Evolutionary conservation across 2,329 filamentous ascomycete species (phyloP).

Genomic region (Nothopassalora personata): DNA sequence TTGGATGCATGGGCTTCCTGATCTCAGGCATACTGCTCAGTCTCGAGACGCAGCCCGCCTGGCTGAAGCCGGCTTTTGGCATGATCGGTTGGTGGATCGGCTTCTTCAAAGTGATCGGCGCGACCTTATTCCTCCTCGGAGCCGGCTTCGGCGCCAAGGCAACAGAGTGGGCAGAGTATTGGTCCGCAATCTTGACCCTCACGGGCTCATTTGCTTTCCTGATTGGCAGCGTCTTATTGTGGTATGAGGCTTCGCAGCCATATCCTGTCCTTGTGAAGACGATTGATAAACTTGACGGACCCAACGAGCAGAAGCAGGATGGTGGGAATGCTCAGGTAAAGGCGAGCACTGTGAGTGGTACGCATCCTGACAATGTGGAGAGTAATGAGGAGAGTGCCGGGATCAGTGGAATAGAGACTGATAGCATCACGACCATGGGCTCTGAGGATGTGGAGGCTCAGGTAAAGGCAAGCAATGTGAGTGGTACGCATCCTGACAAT

Average conservation of each 20-base stretch:
- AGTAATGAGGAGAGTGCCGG: neutral
- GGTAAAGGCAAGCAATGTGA: neutral
- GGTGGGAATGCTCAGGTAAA: neutral
- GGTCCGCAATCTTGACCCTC: constrained; percentile 21
- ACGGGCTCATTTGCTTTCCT: constrained; percentile 29
- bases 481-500: neutral
- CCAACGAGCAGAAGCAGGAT: neutral
- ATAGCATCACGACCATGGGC: neutral
- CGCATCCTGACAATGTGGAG: neutral
- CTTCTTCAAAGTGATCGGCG: constrained; percentile 13
- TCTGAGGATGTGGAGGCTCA: neutral
- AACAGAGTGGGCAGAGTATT: constrained; percentile 22
- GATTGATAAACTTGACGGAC: neutral
- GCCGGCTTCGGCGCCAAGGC: constrained; percentile 25
- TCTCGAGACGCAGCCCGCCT: constrained; percentile 26
- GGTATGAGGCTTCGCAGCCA: constrained; percentile 22
- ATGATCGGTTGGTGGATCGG: constrained; percentile 11
- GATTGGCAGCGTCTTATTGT: constrained; percentile 24
- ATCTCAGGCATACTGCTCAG: constrained; percentile 69
- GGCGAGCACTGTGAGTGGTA: neutral
- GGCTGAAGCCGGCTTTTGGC: constrained; percentile 20
- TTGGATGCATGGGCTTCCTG: constrained; percentile 72
- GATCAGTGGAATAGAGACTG: neutral
- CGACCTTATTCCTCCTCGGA: constrained; percentile 24
- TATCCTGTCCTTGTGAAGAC: neutral